Evolutionary conservation across 169 alveolate species (phyloP).

Genomic region (Plasmodium sp.): DNA sequence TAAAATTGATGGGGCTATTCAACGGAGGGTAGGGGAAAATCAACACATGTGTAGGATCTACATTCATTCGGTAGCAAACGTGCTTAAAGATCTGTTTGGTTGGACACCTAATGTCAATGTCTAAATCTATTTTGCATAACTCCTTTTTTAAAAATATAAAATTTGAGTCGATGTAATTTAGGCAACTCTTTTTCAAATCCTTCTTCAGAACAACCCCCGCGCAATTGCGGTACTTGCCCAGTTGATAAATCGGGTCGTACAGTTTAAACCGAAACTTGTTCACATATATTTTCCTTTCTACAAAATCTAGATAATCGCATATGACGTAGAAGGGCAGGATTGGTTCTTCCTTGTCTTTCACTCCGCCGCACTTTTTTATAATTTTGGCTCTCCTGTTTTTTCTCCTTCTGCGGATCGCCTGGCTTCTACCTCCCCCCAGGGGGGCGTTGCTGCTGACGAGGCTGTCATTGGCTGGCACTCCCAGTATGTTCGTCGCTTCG

Average conservation of each 20-base stretch:
- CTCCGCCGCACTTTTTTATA: conserved; percentile 63
- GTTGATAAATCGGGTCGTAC: conserved; percentile 72
- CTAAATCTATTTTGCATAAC: conserved; percentile 59
- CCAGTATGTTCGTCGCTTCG: no score
- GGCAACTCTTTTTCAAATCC: conserved; percentile 42
- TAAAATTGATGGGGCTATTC: conserved; percentile 54
- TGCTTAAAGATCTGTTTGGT: conserved; percentile 82
- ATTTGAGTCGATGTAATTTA: conserved; percentile 71
- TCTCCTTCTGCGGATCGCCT: background rate
- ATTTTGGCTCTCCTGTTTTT: background rate
- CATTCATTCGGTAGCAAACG: conserved; percentile 83
- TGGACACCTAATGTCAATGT: conserved; percentile 83
- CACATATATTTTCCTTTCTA: conserved; percentile 59
- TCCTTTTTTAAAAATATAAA: conserved; percentile 64
- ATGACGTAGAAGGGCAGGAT: conserved; percentile 66
- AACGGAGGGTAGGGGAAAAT: conserved; percentile 79
- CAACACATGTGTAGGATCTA: conserved; percentile 84
- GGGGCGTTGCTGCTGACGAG: background rate
- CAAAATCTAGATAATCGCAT: conserved; percentile 68
- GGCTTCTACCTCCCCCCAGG: background rate
- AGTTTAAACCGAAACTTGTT: conserved; percentile 50
- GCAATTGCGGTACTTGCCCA: conserved; percentile 72
- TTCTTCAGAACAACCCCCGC: conserved; percentile 60
- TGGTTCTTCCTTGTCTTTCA: conserved; percentile 52
- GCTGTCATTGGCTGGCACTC: background rate